Evolutionary conservation across 2,329 filamentous ascomycete genomes (phyloP).

Genomic region (Periconia sp.): DNA sequence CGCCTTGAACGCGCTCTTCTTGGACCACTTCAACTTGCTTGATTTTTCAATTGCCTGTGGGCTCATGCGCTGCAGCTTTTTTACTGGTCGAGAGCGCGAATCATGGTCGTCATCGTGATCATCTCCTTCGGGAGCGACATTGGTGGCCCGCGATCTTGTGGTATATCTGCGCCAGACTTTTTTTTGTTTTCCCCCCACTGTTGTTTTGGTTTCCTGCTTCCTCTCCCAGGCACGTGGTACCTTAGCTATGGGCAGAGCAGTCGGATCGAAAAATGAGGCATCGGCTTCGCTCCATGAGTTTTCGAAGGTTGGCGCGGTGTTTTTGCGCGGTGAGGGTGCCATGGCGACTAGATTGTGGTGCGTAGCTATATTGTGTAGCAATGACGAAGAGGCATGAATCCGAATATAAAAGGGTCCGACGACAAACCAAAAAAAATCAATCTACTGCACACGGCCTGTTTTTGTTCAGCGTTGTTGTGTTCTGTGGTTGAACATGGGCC

Average conservation of each 20-base stretch:
- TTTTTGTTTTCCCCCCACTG: slow-evolving; percentile 40
- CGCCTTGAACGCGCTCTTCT: slow-evolving; percentile 34
- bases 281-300: slow-evolving; percentile 47
- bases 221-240: slow-evolving; percentile 54
- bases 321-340: slow-evolving; percentile 35
- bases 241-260: slow-evolving; percentile 44
- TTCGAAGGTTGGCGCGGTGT: slow-evolving; percentile 31
- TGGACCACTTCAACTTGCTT: slow-evolving; percentile 18
- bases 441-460: background rate
- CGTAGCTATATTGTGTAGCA: slow-evolving; percentile 12
- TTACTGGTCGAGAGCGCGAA: slow-evolving; percentile 46
- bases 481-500: background rate
- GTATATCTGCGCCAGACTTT: slow-evolving; percentile 53
- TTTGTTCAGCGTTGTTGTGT: background rate
- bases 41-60: slow-evolving; percentile 33
- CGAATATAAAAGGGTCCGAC: slow-evolving; percentile 1
- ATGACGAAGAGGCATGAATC: slow-evolving; percentile 7
- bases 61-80: slow-evolving; percentile 47
- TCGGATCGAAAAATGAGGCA: slow-evolving; percentile 44
- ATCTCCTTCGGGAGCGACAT: slow-evolving; percentile 13
- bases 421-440: background rate
- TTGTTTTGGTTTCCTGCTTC: slow-evolving; percentile 45
- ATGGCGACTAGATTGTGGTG: slow-evolving; percentile 17
- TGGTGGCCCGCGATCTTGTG: slow-evolving; percentile 28
- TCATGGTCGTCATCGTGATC: slow-evolving; percentile 27